Evolutionary conservation across 2,329 filamentous ascomycete genomes (phyloP).

Genomic region (Chrysoporthe cubensis): DNA sequence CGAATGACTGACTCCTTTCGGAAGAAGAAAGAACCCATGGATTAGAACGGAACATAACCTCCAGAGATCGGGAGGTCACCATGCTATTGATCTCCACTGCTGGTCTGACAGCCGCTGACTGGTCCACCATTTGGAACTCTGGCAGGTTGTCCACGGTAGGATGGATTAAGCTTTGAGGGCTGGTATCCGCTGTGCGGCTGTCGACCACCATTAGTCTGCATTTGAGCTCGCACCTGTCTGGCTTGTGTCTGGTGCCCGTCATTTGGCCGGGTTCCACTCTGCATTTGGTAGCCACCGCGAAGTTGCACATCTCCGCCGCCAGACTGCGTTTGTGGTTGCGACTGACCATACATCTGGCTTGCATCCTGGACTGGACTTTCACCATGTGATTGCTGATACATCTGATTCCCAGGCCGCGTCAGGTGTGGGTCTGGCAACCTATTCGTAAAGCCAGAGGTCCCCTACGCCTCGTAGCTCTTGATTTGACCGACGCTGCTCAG

Average conservation of each 20-base stretch:
- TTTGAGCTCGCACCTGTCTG: not conserved
- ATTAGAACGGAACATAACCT: not conserved
- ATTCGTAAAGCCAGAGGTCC: constrained; percentile 4
- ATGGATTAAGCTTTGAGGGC: not conserved
- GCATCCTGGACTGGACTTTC: not conserved
- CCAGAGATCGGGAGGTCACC: not conserved
- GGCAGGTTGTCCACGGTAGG: not conserved
- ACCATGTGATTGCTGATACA: not conserved
- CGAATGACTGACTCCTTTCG: not conserved
- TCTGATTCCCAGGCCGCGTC: not conserved
- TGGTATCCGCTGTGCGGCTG: not conserved
- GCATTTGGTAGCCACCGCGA: not conserved
- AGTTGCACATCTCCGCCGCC: not conserved
- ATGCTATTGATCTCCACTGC: not conserved
- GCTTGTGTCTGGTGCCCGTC: not conserved
- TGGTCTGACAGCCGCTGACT: not conserved
- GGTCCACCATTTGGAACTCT: not conserved
- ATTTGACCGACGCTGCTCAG: constrained; percentile 58
- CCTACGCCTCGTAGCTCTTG: constrained; percentile 61
- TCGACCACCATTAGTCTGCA: not conserved
- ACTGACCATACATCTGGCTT: not conserved
- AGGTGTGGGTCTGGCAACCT: not conserved
- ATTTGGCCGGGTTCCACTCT: no score
- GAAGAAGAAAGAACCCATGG: not conserved
- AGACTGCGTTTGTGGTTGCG: not conserved